Base-by-base conservation (phyloP, 495 filamentous ascomycete species). In the Xylaria cubensis region DNA sequence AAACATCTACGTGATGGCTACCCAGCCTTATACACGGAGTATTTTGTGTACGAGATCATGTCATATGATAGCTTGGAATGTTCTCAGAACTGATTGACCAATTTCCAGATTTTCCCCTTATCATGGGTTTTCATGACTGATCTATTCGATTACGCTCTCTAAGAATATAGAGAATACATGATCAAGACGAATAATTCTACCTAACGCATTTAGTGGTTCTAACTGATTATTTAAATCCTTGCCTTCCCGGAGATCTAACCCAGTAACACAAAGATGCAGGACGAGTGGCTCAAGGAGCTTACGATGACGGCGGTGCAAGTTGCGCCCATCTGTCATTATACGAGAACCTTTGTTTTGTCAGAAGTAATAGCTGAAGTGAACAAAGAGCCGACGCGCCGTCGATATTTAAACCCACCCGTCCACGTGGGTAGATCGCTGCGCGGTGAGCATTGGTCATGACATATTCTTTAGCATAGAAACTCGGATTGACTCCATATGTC, bases 121-220 rank as follows among this genome's bases (percentile, higher is more conserved):
- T 69, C 15, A 78, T 42, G 39, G n/a, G 4, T 44, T 46, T 7
- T 75, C 73, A 26, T 50, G 48, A 42, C 76, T 75, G 1, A 80
- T 41, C 15, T 62, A 53, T 24, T 41, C 24, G 2, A 78, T 73
- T 13, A 76, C 58, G 53, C 75, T 73, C 1, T 72, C 76, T 17
- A 69, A 24, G 44, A 75, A 75, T 2, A 76, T 74, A 26, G 58
- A 55, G 42, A 75, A 75, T 19, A 71, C 78, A 71, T 78, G 71
- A 24, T 80, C 77, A 4, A 80, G 66, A 13, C 76, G 65, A 7
- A 81, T 56, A 0, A 77, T 65, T 1, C 17, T 59, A 10, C 50
- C 21, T 19, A 73, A 74, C 4, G 69, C 76, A 26, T 24, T 34
- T 7, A 51, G 36, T 39, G 3, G 19, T 21, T 67, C 44, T 3